Conservation (phyloP, 148 eudicot species). For the Amaranthus cruentus region DNA sequence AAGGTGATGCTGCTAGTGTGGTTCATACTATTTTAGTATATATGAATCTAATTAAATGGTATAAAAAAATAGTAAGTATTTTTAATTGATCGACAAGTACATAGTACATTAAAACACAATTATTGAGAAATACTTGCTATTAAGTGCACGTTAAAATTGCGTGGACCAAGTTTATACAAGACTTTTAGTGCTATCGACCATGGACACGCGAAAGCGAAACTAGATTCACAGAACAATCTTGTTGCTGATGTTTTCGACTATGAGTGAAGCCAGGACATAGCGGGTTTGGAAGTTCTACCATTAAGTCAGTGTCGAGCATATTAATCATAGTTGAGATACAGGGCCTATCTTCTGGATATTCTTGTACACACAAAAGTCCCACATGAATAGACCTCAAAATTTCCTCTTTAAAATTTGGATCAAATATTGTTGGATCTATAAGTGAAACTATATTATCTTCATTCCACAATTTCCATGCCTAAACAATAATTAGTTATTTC, state of each 20-base stretch:
- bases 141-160: too few relatives aligned
- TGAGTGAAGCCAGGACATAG: slow-evolving; percentile 14
- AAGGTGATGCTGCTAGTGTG: too few relatives aligned
- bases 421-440: slow-evolving; percentile 3
- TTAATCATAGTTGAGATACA: slow-evolving; percentile 26
- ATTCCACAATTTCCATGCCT: slow-evolving; percentile 36
- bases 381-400: slow-evolving; percentile 23
- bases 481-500: background rate
- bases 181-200: too few relatives aligned
- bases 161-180: too few relatives aligned
- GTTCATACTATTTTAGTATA: too few relatives aligned
- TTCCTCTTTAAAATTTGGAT: slow-evolving; percentile 7
- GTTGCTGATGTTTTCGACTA: background rate
- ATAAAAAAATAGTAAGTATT: too few relatives aligned
- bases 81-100: too few relatives aligned
- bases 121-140: too few relatives aligned
- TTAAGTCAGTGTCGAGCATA: slow-evolving; percentile 19
- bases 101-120: too few relatives aligned
- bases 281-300: slow-evolving; percentile 8
- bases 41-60: too few relatives aligned
- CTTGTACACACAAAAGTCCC: slow-evolving; percentile 27
- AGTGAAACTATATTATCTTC: slow-evolving; percentile 14
- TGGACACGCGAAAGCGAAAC: too few relatives aligned
- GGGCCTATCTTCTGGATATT: slow-evolving; percentile 24
- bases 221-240: background rate